Conservation (phyloP, 2,329 filamentous ascomycete genomes). For the Aspergillus neotritici region DNA sequence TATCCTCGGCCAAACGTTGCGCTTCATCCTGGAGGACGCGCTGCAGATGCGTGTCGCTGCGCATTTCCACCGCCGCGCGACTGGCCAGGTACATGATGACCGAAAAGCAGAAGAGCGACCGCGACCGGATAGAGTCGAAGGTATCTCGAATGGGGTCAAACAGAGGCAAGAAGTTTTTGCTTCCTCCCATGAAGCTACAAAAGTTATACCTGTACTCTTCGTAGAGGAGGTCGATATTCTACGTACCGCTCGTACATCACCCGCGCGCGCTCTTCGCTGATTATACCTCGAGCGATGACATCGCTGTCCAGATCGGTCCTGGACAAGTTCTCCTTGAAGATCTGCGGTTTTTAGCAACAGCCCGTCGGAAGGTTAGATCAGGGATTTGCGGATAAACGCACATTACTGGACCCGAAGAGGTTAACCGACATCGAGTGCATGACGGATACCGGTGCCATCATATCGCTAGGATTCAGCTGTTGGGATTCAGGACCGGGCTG, state of each 20-base stretch:
- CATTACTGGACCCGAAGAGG: constrained; percentile 24
- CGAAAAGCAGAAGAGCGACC: constrained; percentile 33
- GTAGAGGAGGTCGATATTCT: background rate
- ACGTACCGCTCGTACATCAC: constrained; percentile 32
- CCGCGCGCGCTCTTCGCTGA: constrained; percentile 29
- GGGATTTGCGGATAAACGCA: background rate
- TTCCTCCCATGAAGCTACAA: constrained; percentile 27
- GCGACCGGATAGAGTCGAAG: constrained; percentile 32
- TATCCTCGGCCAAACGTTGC: constrained; percentile 31
- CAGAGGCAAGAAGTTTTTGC: constrained; percentile 30
- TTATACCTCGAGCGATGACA: constrained; percentile 27
- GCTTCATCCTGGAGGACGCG: constrained; percentile 33
- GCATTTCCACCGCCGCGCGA: constrained; percentile 28
- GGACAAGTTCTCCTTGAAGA: constrained; percentile 27
- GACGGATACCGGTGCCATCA: constrained; percentile 32
- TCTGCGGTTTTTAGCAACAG: constrained; percentile 11
- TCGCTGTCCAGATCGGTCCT: constrained; percentile 26
- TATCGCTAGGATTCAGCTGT: constrained; percentile 31
- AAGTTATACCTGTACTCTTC: background rate
- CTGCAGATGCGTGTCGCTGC: constrained; percentile 29
- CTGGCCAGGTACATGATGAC: constrained; percentile 33
- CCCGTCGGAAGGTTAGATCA: too few species aligned
- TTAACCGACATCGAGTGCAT: constrained; percentile 36
- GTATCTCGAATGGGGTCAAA: constrained; percentile 35
- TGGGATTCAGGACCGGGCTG: constrained; percentile 27